Conservation (phyloP, 2,329 filamentous ascomycete genomes). For the Blastomyces percursus region DNA sequence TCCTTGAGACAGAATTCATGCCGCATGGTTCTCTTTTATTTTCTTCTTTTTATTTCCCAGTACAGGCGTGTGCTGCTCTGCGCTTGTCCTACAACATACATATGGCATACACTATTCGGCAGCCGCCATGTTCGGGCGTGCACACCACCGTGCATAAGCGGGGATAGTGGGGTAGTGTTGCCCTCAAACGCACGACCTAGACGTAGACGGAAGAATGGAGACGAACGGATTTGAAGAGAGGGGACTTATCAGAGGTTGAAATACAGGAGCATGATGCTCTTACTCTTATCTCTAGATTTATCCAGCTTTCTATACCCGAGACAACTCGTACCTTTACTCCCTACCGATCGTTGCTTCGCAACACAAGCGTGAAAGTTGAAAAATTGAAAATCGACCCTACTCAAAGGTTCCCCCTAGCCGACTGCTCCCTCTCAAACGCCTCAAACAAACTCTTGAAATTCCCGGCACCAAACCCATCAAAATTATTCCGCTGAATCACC, state of each 20-base stretch:
- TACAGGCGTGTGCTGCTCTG: background rate
- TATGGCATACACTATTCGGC: background rate
- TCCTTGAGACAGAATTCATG: background rate
- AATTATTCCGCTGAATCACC: constrained; percentile 80
- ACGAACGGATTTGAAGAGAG: background rate
- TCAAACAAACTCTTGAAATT: constrained; percentile 92
- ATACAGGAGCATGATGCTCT: background rate
- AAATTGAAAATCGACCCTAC: too few relatives aligned
- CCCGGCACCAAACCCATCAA: constrained; percentile 80
- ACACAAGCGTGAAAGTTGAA: background rate
- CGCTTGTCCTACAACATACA: background rate
- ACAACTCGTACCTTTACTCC: background rate
- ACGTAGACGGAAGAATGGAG: background rate
- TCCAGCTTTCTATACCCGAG: background rate
- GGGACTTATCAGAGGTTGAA: background rate
- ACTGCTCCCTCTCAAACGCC: constrained; percentile 85
- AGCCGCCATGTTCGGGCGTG: background rate
- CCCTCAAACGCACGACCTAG: background rate
- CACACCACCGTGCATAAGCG: background rate
- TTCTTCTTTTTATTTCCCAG: background rate
- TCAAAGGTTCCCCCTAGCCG: constrained; percentile 63
- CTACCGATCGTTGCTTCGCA: background rate
- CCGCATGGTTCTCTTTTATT: background rate
- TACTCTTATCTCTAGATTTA: background rate
- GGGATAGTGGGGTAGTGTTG: background rate